These are phyloP conservation scores for Xerocomus brunneocitrinus DNA, from an alignment of 768 basidiomycete species.

Conservation along the genomic window DNA sequence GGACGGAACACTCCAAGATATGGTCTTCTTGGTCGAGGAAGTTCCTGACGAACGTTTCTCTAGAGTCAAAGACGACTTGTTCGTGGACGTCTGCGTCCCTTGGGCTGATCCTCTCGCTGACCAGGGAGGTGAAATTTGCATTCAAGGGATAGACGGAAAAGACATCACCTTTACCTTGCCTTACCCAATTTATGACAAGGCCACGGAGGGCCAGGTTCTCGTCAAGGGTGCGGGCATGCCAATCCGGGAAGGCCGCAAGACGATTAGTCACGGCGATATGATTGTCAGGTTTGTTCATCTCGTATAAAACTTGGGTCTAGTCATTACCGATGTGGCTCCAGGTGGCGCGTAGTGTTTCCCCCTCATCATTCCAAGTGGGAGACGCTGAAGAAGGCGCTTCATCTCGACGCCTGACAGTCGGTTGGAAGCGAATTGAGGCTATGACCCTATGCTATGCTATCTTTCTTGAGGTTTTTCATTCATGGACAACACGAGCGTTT, in stretches of 20 bases:
- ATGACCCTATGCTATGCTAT: conserved; percentile 20
- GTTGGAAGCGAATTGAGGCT: conserved; percentile 7
- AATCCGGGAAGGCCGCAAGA: conserved; percentile 45
- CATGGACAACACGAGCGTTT: conserved; percentile 15
- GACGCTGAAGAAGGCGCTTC: conserved; percentile 26
- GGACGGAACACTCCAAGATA: conserved; percentile 55
- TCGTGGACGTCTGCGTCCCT: conserved; percentile 51
- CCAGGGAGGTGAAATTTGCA: conserved; percentile 45
- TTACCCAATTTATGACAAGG: conserved; percentile 45
- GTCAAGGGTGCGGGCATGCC: conserved; percentile 70
- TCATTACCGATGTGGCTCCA: conserved; percentile 6
- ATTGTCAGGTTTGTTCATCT: conserved; percentile 46
- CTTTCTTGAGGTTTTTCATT: conserved; percentile 14
- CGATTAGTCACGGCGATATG: conserved; percentile 57
- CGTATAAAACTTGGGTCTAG: neutral
- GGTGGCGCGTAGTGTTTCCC: conserved; percentile 32
- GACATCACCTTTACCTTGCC: conserved; percentile 49
- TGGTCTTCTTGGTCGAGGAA: conserved; percentile 63
- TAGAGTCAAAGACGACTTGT: conserved; percentile 53
- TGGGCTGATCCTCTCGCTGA: conserved; percentile 48
- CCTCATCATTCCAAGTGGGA: conserved; percentile 31
- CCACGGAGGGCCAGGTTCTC: conserved; percentile 44
- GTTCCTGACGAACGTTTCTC: conserved; percentile 53
- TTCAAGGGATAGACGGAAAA: conserved; percentile 57
- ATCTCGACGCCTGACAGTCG: conserved; percentile 21